Conservation (phyloP, 2,329 filamentous ascomycete species). For the Trichophyton schoenleinii region DNA sequence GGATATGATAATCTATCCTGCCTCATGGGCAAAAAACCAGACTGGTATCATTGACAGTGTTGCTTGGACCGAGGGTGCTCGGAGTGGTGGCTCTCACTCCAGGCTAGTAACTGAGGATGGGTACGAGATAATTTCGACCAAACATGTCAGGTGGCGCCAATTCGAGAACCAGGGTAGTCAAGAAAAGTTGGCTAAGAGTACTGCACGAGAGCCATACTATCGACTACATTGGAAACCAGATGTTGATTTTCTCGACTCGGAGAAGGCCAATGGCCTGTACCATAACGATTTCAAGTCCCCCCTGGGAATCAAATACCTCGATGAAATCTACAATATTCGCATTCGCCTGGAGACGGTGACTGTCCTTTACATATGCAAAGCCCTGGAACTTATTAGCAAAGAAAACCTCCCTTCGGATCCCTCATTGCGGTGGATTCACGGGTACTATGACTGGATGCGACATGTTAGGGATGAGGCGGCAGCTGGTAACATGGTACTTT, state of each 20-base stretch:
- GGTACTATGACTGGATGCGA: background rate
- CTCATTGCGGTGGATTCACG: background rate
- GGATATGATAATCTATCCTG: conserved; percentile 2
- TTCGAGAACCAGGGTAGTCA: conserved; percentile 2
- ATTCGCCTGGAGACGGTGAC: background rate
- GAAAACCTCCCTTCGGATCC: background rate
- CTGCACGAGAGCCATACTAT: conserved; percentile 1
- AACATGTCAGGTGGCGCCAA: background rate
- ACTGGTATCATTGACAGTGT: background rate
- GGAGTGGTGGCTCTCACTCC: background rate
- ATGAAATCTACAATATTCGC: background rate
- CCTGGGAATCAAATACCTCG: background rate
- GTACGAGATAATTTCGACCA: background rate
- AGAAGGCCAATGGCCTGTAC: background rate
- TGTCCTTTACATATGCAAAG: background rate
- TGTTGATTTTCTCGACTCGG: background rate
- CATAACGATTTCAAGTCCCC: background rate
- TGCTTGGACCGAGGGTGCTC: conserved; percentile 5
- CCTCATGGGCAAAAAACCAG: background rate
- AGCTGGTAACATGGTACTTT: background rate
- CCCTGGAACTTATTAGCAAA: background rate
- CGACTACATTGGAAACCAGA: conserved; percentile 6
- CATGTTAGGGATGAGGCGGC: background rate
- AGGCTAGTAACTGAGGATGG: background rate
- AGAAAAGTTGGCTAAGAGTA: background rate